These are phyloP conservation scores for Citrus mangshanensis DNA, from an alignment of 345 rosid species.

Conservation along the genomic window DNA sequence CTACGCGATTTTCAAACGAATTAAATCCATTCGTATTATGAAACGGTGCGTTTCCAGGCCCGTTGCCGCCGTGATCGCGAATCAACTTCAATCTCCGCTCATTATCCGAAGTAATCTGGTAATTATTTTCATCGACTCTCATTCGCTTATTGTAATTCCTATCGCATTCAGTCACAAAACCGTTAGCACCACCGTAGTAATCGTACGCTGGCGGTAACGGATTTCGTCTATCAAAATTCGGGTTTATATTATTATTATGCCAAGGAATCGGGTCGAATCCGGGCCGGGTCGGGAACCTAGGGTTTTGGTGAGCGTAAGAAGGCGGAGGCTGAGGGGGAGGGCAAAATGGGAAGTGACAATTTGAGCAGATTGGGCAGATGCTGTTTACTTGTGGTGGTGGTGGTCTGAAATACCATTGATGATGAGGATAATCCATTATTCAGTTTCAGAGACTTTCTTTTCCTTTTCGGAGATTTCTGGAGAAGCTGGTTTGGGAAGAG, in stretches of 20 bases:
- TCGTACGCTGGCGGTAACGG: slow-evolving; percentile 11
- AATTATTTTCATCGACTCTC: slow-evolving; percentile 40
- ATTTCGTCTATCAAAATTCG: slow-evolving; percentile 15
- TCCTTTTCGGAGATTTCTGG: background rate
- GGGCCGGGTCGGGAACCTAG: slow-evolving; percentile 41
- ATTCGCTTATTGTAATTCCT: slow-evolving; percentile 61
- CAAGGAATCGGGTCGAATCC: slow-evolving; percentile 45
- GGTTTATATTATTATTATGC: slow-evolving; percentile 29
- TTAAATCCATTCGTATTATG: slow-evolving; percentile 18
- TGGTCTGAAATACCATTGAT: slow-evolving; percentile 63
- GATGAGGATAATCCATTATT: slow-evolving; percentile 29
- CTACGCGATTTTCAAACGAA: slow-evolving; percentile 10
- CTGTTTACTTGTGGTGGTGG: slow-evolving; percentile 29
- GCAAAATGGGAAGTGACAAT: slow-evolving; percentile 79
- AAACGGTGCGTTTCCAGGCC: slow-evolving; percentile 16
- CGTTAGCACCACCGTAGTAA: slow-evolving; percentile 25
- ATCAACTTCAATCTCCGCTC: slow-evolving; percentile 86
- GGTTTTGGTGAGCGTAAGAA: slow-evolving; percentile 34
- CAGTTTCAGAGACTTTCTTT: background rate
- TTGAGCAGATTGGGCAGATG: slow-evolving; percentile 59
- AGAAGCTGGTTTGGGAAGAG: background rate
- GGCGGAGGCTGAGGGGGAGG: slow-evolving; percentile 36
- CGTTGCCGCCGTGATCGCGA: slow-evolving; percentile 66
- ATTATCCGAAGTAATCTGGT: slow-evolving; percentile 33
- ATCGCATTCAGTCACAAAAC: slow-evolving; percentile 37